Conservation (phyloP, 768 basidiomycete genomes). For the Daedaleopsis sinensis region DNA sequence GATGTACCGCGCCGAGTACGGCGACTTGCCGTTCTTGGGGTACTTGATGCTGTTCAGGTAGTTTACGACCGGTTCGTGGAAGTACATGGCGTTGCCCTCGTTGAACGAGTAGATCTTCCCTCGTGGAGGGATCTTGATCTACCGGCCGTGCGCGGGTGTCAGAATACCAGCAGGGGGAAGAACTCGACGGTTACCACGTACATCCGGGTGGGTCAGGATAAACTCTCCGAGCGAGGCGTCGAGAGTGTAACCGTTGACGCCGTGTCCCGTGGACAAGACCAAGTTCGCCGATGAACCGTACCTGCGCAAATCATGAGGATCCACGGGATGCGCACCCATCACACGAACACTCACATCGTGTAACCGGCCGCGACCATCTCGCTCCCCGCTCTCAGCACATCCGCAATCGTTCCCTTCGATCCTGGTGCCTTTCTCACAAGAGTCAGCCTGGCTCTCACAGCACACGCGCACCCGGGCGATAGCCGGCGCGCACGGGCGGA, state of each 20-base stretch:
- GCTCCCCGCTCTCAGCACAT: conserved; percentile 90
- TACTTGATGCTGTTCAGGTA: conserved; percentile 94
- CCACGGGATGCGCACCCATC: background rate
- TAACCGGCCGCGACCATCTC: conserved; percentile 99
- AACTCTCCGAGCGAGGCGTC: conserved; percentile 97
- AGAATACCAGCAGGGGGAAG: background rate
- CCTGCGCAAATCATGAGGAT: conserved; percentile 38
- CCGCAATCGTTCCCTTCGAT: conserved; percentile 78
- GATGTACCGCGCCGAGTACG: conserved; percentile 92
- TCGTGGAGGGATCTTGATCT: conserved; percentile 91
- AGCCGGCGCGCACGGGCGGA: background rate
- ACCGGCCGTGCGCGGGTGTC: background rate
- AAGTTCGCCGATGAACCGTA: conserved; percentile 97
- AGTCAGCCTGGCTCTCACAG: conserved; percentile 10
- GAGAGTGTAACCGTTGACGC: conserved; percentile 98
- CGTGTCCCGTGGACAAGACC: conserved; percentile 91
- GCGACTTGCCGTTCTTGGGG: conserved; percentile 74
- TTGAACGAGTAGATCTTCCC: conserved; percentile 99
- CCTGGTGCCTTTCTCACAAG: conserved; percentile 57
- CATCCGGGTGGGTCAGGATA: conserved; percentile 96
- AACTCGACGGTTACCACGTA: conserved; percentile 35
- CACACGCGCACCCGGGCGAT: background rate
- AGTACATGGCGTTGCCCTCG: conserved; percentile 97
- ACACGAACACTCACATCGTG: conserved; percentile 69
- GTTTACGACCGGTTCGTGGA: conserved; percentile 75